phyloP scores from a whole-genome alignment of 2,329 filamentous ascomycete genomes.

The Pseudofabraea citricarpa region DNA sequence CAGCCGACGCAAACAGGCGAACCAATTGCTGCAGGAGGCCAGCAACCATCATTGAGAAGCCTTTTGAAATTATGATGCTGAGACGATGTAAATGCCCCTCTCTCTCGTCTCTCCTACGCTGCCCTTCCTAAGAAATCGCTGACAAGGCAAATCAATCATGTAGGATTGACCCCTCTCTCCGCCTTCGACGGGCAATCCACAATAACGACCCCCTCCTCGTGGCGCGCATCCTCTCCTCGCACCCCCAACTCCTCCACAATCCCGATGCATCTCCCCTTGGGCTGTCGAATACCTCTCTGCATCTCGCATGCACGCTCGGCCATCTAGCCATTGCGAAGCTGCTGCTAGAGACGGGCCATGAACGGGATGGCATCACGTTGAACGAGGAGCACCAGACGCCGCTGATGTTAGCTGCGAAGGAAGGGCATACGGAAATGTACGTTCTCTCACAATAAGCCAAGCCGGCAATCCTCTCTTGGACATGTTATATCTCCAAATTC shows the following conservation, averaged over 20 bases:
- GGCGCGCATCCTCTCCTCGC: conserved; percentile 68
- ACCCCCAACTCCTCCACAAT: conserved; percentile 70
- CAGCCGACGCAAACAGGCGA: too few species aligned
- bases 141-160: not conserved
- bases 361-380: conserved; percentile 61
- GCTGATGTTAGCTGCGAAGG: conserved; percentile 69
- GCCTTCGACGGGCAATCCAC: conserved; percentile 77
- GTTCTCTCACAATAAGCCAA: too few species aligned
- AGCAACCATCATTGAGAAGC: too few species aligned
- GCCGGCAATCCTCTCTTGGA: too few species aligned
- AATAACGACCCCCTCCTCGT: conserved; percentile 68
- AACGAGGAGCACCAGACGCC: conserved; percentile 80
- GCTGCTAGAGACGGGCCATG: conserved; percentile 71
- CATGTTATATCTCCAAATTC: too few species aligned
- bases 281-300: conserved; percentile 78
- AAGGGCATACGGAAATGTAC: conserved; percentile 62
- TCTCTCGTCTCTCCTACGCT: not conserved
- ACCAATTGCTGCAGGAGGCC: too few species aligned
- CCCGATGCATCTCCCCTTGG: conserved; percentile 61
- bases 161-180: conserved; percentile 73
- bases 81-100: not conserved
- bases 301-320: conserved; percentile 73
- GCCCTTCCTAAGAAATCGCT: not conserved
- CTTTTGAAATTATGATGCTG: not conserved
- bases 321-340: conserved; percentile 63